These are phyloP conservation scores for Populus nigra DNA, from an alignment of 345 rosid species.

Conservation along the genomic window DNA sequence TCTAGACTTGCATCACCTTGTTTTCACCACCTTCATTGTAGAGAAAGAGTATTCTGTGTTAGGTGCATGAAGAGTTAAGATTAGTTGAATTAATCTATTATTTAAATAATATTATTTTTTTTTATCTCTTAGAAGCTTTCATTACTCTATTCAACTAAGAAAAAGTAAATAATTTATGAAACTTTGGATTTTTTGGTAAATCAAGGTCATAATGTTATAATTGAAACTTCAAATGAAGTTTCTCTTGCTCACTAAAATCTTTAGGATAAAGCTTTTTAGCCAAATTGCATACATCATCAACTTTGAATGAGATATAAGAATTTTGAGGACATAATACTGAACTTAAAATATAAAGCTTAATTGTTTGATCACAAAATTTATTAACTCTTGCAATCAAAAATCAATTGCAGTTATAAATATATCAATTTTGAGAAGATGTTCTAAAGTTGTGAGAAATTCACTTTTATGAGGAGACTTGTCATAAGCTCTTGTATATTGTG, in stretches of 20 bases:
- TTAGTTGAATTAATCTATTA: neutral
- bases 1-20: too few species aligned
- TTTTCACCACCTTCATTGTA: too few species aligned
- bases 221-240: neutral
- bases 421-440: neutral
- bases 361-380: neutral
- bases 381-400: neutral
- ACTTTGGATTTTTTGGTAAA: neutral
- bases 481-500: neutral
- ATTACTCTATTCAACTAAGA: neutral
- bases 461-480: neutral
- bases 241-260: neutral
- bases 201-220: neutral
- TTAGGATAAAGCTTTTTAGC: neutral
- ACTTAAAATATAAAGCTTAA: neutral
- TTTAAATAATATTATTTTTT: neutral
- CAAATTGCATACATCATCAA: neutral
- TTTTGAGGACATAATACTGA: neutral
- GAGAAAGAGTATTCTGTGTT: too few species aligned
- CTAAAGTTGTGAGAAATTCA: neutral
- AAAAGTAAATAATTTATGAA: neutral
- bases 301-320: neutral
- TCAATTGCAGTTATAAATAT: neutral
- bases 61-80: too few species aligned
- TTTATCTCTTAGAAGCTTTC: neutral